Evolutionary conservation across 495 filamentous ascomycete species (phyloP), one percentile per base, ranked within the genome.

Genomic region (Talaromyces borbonicus): DNA sequence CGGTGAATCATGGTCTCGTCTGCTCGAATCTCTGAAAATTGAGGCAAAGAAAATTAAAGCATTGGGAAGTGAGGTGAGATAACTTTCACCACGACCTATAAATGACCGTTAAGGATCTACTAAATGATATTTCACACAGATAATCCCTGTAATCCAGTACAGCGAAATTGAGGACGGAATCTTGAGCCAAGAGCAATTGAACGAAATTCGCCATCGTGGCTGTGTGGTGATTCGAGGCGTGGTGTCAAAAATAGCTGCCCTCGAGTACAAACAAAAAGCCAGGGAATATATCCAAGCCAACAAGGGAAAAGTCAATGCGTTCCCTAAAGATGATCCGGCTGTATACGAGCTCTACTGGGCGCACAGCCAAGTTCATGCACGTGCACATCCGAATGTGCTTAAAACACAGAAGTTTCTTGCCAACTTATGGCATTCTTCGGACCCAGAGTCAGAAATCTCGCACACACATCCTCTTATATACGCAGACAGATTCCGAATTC

Each of bases 301-400:
- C 51, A 43, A 62, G 31, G 63, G 61, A 22, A 56, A 51, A 22
- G 63, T 68, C 6, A 71, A 66, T 31, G 66, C 77, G 8, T 77
- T 81, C 52, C 79, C 79, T 0, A 45, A 69, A 1, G 69, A 77
- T 15, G 73, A 72, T 9, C 88, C 87, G 0, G 80, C 87, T 41
- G 87, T 95, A 3, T 90, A 81, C 54, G 89, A 95, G 56, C 68
- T 95, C 2, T 95, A 95, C 66, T 95, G 89, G 89, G 84, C 84
- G 1, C 74, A 78, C 5, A 66, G 81, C 3, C 88, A 95, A 54
- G 66, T 85, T 22, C 72, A 77, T 31, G 87, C 89, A 8, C 75
- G 89, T 12, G 68, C 74, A 0, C 83, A 95, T 59, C 73, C 82
- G 8, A 80, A 83, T 40, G 49, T 94, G 50, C 66, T 94, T 3